A percentile compares a stretch with the other conserved stretches of the same genome.
Conservation (phyloP, 1,284 basidiomycete genomes). For the Anthracocystis walkeri region DNA sequence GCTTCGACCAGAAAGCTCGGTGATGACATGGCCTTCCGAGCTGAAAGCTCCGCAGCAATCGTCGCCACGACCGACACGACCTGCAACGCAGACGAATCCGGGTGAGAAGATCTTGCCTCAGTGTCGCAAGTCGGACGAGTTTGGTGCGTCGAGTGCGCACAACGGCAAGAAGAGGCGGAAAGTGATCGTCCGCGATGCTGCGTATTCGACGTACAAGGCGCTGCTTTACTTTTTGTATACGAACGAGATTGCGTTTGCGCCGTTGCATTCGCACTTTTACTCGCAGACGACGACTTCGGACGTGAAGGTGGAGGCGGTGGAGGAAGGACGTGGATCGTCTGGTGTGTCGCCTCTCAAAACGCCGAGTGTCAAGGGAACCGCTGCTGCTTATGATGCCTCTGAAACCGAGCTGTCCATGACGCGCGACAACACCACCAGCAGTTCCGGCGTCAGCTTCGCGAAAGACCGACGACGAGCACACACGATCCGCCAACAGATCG, state of each 20-base stretch:
- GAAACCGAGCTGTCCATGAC: constrained; percentile 7
- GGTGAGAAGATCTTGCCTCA: constrained; percentile 8
- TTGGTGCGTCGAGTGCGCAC: background rate
- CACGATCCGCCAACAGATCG: constrained; percentile 40
- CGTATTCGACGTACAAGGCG: constrained; percentile 84
- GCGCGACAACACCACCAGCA: background rate
- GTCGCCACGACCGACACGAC: background rate
- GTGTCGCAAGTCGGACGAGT: constrained; percentile 21
- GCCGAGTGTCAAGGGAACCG: background rate
- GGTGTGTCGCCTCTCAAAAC: constrained; percentile 5
- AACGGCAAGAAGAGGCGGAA: constrained; percentile 43
- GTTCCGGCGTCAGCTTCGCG: constrained; percentile 14
- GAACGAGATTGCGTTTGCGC: constrained; percentile 84
- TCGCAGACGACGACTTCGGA: constrained; percentile 28
- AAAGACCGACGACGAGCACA: constrained; percentile 39
- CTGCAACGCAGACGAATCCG: background rate
- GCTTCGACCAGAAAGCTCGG: constrained; percentile 9
- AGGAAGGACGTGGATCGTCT: background rate
- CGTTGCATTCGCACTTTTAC: constrained; percentile 77
- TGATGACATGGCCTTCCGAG: constrained; percentile 10
- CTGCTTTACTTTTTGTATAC: constrained; percentile 89
- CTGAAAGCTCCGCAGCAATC: background rate
- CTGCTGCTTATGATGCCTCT: constrained; percentile 10
- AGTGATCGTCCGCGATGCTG: constrained; percentile 78
- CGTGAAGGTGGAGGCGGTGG: constrained; percentile 1